Evolutionary conservation across 768 basidiomycete species (phyloP).

Genomic region (Pilatotrama ljubarskyi): DNA sequence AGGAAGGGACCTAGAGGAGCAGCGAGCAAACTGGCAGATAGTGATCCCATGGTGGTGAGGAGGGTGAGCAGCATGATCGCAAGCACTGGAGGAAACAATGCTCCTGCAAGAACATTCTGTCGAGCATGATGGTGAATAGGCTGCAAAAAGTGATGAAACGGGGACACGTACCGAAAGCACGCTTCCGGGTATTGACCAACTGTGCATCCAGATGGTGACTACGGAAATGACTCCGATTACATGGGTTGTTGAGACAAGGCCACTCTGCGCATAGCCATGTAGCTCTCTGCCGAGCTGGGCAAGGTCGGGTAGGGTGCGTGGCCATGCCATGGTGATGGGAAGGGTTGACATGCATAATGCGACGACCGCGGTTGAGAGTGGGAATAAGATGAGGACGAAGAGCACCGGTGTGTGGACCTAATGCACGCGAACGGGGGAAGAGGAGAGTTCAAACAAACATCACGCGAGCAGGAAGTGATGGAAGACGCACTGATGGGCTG

Average conservation of each 20-base stretch:
- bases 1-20: conserved; percentile 85
- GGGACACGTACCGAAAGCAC: conserved; percentile 74
- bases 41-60: conserved; percentile 86
- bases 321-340: conserved; percentile 76
- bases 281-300: conserved; percentile 74
- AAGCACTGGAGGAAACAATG: conserved; percentile 77
- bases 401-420: conserved; percentile 63
- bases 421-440: neutral
- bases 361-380: conserved; percentile 61
- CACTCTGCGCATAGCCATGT: conserved; percentile 76
- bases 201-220: conserved; percentile 92
- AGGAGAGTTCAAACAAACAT: conserved; percentile 12
- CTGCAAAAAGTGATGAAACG: conserved; percentile 15
- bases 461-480: conserved; percentile 15
- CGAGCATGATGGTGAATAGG: conserved; percentile 9
- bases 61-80: conserved; percentile 81
- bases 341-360: conserved; percentile 50
- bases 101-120: conserved; percentile 89
- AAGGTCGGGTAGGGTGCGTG: conserved; percentile 71
- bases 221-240: conserved; percentile 82
- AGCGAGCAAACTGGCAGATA: conserved; percentile 77
- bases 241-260: conserved; percentile 63
- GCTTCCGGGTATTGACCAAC: conserved; percentile 95
- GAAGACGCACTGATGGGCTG: conserved; percentile 38
- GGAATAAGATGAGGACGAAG: conserved; percentile 67